Evolutionary conservation across 495 filamentous ascomycete species (phyloP).

Genomic region (Penicillium steckii): DNA sequence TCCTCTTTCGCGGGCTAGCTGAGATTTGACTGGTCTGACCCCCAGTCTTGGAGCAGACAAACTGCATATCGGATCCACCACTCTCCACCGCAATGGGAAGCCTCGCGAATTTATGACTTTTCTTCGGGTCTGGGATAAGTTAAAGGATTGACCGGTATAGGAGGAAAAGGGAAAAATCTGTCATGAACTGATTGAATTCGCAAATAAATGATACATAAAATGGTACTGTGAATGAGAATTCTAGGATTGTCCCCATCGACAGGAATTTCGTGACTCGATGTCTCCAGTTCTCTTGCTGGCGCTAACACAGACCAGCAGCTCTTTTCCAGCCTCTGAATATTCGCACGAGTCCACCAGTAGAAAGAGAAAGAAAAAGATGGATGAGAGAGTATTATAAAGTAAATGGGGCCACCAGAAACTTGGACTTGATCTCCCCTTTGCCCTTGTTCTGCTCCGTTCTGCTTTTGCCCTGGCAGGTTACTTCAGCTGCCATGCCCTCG

Average conservation of each 20-base stretch:
- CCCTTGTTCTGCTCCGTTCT: neutral
- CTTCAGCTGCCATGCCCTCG: neutral
- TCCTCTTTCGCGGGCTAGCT: conserved; percentile 2
- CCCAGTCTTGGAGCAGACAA: conserved; percentile 22
- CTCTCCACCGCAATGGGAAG: conserved; percentile 23
- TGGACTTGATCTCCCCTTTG: too few species aligned
- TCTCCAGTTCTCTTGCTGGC: conserved; percentile 29
- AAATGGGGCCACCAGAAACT: too few species aligned
- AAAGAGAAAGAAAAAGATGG: conserved; percentile 6
- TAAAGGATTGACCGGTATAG: neutral
- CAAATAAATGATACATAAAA: neutral
- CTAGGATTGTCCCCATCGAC: neutral
- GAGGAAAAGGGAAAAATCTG: neutral
- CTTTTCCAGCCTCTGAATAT: conserved; percentile 31
- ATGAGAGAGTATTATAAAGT: conserved; percentile 4
- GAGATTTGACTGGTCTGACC: neutral
- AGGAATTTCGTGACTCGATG: conserved; percentile 17
- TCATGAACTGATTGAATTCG: neutral
- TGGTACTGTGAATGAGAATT: neutral
- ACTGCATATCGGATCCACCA: conserved; percentile 31
- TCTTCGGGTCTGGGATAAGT: neutral
- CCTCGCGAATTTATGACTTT: neutral
- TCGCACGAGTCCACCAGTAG: conserved; percentile 18
- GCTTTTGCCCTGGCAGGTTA: too few species aligned
- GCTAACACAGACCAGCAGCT: conserved; percentile 39